Evolutionary conservation across 163 green algal species (phyloP).

Genomic region (Coccomyxa subellipsoidea): DNA sequence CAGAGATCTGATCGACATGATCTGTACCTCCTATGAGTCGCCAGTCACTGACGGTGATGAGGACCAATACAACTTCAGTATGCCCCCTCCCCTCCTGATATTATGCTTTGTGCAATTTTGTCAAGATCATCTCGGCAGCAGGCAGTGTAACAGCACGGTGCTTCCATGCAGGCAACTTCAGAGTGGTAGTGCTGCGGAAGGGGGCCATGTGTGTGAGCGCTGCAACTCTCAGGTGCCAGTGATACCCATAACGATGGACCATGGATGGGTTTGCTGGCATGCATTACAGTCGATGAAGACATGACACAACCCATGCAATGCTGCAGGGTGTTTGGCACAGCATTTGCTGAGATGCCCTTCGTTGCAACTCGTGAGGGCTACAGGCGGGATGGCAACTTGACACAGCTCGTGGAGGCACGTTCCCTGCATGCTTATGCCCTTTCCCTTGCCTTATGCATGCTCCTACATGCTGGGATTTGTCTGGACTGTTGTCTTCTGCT

Average conservation of each 20-base stretch:
- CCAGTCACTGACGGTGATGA: conserved; percentile 33
- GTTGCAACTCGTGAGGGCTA: conserved; percentile 38
- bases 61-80: conserved; percentile 45
- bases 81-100: too few species aligned
- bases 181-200: conserved; percentile 41
- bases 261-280: too few species aligned
- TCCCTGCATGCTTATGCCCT: background rate
- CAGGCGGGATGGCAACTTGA: conserved; percentile 49
- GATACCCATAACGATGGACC: too few species aligned
- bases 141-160: background rate
- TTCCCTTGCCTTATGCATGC: too few species aligned
- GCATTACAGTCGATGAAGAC: too few species aligned
- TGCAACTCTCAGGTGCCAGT: conserved; percentile 49
- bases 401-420: conserved; percentile 44
- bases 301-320: too few species aligned
- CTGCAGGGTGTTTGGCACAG: conserved; percentile 49
- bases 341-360: conserved; percentile 62
- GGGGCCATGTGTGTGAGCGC: conserved; percentile 36
- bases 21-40: conserved; percentile 46
- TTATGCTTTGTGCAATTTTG: too few species aligned
- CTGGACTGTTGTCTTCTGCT: too few species aligned
- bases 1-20: conserved; percentile 55
- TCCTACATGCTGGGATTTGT: too few species aligned
- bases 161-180: conserved; percentile 38
- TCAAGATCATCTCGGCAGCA: too few species aligned